Evolutionary conservation across 1,139 yeast species (phyloP), one percentile per base, ranked within the genome.

Genomic region (Geotrichum armillariae): DNA sequence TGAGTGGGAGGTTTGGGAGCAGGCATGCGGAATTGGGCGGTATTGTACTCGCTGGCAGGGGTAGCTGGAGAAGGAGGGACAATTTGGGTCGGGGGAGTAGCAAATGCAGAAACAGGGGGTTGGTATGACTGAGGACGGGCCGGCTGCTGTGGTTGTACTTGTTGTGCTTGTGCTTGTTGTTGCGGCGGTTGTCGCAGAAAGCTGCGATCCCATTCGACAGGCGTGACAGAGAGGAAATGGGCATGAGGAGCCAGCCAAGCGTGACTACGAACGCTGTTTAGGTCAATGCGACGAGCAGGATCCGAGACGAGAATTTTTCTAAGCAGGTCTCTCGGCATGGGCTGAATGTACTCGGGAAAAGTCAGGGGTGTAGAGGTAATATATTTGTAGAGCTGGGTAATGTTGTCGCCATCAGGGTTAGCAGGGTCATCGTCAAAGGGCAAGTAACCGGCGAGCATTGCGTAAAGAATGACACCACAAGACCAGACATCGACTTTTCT

Each of bases 381-480:
- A 70, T 93, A 93, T 64, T 85, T 90, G 71, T 93, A 94, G 53
- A 93, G 75, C 66, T 85, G 83, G 25, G 93, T 89, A 62, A 93
- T 93, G 69, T 93, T 95, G 52, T 91, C 86, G 49, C 98, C 97
- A 64, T 93, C 96, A 37, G 96, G 98, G 66, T 94, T 93, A 49
- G 85, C 85, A 27, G 96, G 95, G 66, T 93, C 99, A 68, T 93
- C 99, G 66, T 93, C 99, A 74, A 90, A 93, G 1, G 99, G 99
- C 56, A 93, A 76, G 66, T 93, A 94, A 1, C 99, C 99, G 0
- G 99, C 90, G 46, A 94, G 75, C 96, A 94, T 93, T 12, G 99
- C 98, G 65, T 90, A 93, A 44, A 93, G 72, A 52, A 93, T 93
- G 36, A 94, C 93, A 51, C 99, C 99, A 60, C 96, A 81, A 1